Evolutionary conservation across 2,329 filamentous ascomycete genomes (phyloP).

Genomic region (Chlorencoelia australis): DNA sequence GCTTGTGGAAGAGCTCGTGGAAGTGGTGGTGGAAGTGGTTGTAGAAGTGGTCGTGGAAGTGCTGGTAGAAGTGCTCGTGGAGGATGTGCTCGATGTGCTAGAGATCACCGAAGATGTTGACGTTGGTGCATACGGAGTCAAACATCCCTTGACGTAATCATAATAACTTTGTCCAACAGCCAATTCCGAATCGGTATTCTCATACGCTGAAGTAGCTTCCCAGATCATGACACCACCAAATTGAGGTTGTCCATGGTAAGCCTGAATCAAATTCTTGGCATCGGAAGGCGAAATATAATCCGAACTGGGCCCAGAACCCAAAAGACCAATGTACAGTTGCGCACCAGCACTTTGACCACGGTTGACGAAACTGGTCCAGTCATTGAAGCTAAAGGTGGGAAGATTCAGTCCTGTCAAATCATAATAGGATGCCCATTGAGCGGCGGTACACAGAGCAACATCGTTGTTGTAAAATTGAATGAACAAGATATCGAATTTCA

Average conservation of each 20-base stretch:
- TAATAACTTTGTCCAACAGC: slow-evolving; percentile 11
- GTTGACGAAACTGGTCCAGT: slow-evolving; percentile 15
- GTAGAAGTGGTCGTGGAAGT: slow-evolving; percentile 2
- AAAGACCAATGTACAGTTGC: slow-evolving; percentile 24
- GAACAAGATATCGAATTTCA: slow-evolving; percentile 25
- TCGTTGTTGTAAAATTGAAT: slow-evolving; percentile 28
- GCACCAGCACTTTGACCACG: slow-evolving; percentile 18
- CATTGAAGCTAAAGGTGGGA: slow-evolving; percentile 18
- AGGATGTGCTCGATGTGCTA: slow-evolving; percentile 1
- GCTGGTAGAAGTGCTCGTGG: background rate
- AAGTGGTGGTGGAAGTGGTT: slow-evolving; percentile 12
- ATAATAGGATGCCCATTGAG: slow-evolving; percentile 12
- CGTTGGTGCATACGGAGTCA: slow-evolving; percentile 7
- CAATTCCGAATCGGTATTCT: slow-evolving; percentile 10
- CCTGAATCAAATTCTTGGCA: slow-evolving; percentile 16
- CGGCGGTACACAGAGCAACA: slow-evolving; percentile 18
- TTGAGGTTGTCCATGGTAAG: slow-evolving; percentile 12
- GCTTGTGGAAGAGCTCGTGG: background rate
- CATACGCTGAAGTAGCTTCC: slow-evolving; percentile 20
- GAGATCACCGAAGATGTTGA: slow-evolving; percentile 6
- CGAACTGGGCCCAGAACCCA: slow-evolving; percentile 10
- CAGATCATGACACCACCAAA: slow-evolving; percentile 29
- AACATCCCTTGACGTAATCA: slow-evolving; percentile 13
- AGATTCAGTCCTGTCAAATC: background rate
- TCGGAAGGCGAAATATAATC: slow-evolving; percentile 20